Percentiles rank a stretch among this genome's conserved stretches.
These are phyloP conservation scores for Cardiosporidium cionae DNA, from an alignment of 169 alveolate genomes.

Conservation along the genomic window DNA sequence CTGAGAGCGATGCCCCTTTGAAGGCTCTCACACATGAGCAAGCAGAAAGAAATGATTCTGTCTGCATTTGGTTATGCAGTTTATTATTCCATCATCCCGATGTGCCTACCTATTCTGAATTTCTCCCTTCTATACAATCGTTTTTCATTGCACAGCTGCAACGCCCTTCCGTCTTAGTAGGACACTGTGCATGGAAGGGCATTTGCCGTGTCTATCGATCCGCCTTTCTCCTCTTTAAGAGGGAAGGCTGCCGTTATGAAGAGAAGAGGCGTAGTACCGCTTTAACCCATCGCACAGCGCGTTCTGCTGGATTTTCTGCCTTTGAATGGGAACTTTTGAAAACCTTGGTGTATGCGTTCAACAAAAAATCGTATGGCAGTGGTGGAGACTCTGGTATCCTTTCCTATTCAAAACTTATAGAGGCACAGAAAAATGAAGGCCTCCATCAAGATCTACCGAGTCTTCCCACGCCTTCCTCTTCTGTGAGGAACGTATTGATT, in stretches of 20 bases:
- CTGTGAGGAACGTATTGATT: background rate
- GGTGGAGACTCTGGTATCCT: no score
- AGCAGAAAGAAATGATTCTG: background rate
- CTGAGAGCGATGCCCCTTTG: no score
- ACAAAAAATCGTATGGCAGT: background rate
- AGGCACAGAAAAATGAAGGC: background rate
- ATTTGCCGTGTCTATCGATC: background rate
- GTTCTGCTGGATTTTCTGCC: background rate
- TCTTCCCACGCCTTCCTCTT: no score
- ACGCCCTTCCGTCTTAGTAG: background rate
- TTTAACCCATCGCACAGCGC: background rate
- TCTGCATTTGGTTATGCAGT: background rate
- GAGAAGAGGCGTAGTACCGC: background rate
- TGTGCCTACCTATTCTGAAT: background rate
- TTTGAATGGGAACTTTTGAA: background rate
- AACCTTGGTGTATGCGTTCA: background rate
- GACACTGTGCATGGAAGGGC: background rate
- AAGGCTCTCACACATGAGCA: no score
- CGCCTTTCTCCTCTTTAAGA: background rate
- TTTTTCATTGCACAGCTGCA: background rate
- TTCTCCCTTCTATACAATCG: background rate
- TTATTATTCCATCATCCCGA: background rate
- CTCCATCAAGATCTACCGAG: background rate
- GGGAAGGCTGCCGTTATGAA: background rate
- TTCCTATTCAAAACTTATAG: background rate